Evolutionary conservation across 1,139 yeast species (phyloP), one percentile per base, ranked within the genome.

Genomic region (Saccharomyces hybrid): DNA sequence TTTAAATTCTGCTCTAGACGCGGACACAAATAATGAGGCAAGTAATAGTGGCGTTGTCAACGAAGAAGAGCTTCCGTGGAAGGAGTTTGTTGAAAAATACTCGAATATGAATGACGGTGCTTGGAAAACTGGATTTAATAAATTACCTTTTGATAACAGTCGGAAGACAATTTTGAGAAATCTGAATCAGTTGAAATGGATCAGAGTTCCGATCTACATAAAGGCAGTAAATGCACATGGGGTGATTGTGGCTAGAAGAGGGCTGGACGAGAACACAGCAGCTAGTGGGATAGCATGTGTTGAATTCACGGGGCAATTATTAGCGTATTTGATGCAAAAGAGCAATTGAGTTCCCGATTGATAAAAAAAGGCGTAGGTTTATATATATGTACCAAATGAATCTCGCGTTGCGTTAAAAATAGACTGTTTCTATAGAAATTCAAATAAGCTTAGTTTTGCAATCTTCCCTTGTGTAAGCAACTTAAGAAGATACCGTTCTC

Each of bases 211-310:
- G 0, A 81, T 82, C 1, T 82, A 80, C 62, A 74, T 84, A 48
- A 86, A 83, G 60, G 78, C 83, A n/a, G 75, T 84, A 69, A 86
- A 86, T 67, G 81, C 93, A 0, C 95, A 86, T 63, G 89, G 83
- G 62, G 84, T 85, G 0, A 82, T 86, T 46, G 83, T 84, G 26
- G 86, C 88, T 11, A 75, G 95, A 58, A 74, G 84, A 54, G 90
- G 90, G 0, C 73, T 82, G 1, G 49, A 59, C 34, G 63, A 66
- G 26, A 70, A 57, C 1, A 58, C 67, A 1, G 54, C 63, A 2
- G 57, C 62, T n/a, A 61, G 64, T 8, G 62, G 67, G 46, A 52
- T 59, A 3, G 68, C 70, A 1, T 58, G 68, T n/a, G 60, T 67
- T n/a, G 64, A 63, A 54, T 65, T 68, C 47, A 60, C 63, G 1